Conservation (phyloP, 2,329 filamentous ascomycete species). For the Atkinsonella hypoxylon region DNA sequence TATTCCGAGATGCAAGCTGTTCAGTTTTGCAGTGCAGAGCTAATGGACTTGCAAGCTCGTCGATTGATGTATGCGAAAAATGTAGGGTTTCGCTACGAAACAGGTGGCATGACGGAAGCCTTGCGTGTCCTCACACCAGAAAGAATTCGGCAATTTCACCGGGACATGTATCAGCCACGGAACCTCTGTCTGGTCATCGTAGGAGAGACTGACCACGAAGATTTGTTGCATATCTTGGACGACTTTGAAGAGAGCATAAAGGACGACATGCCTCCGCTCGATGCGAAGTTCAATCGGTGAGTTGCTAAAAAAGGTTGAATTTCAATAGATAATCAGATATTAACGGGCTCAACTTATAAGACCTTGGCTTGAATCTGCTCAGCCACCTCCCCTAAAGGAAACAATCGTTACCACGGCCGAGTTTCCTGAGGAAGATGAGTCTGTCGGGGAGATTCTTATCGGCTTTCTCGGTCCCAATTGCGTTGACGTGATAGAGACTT, state of each 20-base stretch:
- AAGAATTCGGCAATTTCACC: constrained; percentile 87
- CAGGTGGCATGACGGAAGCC: constrained; percentile 92
- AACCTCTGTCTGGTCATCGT: constrained; percentile 86
- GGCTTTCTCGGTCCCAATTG: constrained; percentile 80
- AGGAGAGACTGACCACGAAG: constrained; percentile 76
- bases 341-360: constrained; percentile 13
- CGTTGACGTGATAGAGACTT: constrained; percentile 53
- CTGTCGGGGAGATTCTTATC: constrained; percentile 75
- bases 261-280: constrained; percentile 63
- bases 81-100: constrained; percentile 91
- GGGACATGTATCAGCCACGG: constrained; percentile 94
- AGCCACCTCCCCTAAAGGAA: constrained; percentile 58
- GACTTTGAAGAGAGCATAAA: constrained; percentile 80
- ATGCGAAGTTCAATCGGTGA: constrained; percentile 61
- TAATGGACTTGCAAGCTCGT: constrained; percentile 77
- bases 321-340: not conserved
- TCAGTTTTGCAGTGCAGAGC: constrained; percentile 69
- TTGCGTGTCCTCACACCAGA: constrained; percentile 77
- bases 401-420: constrained; percentile 69
- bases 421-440: constrained; percentile 95
- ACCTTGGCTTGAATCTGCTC: constrained; percentile 83
- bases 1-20: constrained; percentile 99
- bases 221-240: constrained; percentile 72
- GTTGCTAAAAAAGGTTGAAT: constrained; percentile 1
- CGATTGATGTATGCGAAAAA: constrained; percentile 77